Percentiles rank a stretch among this genome's conserved stretches.
Conservation (phyloP, 768 basidiomycete species). For the Auricularia auricula-judae region DNA sequence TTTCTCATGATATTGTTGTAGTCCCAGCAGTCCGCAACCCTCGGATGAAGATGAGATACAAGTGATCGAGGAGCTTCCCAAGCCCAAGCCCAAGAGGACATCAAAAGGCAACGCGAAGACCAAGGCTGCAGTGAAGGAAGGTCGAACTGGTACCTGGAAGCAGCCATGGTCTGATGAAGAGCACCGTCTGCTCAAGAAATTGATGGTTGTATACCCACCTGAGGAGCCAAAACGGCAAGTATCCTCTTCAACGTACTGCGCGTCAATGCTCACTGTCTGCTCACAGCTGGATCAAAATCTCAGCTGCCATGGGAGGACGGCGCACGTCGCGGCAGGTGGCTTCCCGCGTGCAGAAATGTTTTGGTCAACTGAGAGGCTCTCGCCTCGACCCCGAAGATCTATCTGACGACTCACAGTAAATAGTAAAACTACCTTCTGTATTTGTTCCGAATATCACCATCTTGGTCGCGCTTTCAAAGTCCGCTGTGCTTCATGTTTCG, state of each 20-base stretch:
- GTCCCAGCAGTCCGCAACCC: too few relatives aligned
- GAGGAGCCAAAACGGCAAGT: background rate
- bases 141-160: background rate
- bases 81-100: background rate
- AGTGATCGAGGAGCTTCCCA: background rate
- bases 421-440: too few relatives aligned
- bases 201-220: background rate
- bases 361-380: background rate
- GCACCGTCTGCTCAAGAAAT: background rate
- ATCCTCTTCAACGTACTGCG: background rate
- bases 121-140: background rate
- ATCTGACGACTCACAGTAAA: too few relatives aligned
- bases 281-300: background rate
- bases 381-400: too few relatives aligned
- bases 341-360: background rate
- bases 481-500: too few relatives aligned
- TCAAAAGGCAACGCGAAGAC: background rate
- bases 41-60: background rate
- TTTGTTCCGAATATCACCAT: too few relatives aligned
- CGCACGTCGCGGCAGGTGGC: background rate
- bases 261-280: background rate
- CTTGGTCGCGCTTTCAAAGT: too few relatives aligned
- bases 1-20: too few relatives aligned
- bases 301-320: background rate
- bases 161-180: background rate